Evolutionary conservation across 768 basidiomycete genomes (phyloP), one percentile per base, ranked within the genome.

Genomic region (Rhodocollybia butyracea): DNA sequence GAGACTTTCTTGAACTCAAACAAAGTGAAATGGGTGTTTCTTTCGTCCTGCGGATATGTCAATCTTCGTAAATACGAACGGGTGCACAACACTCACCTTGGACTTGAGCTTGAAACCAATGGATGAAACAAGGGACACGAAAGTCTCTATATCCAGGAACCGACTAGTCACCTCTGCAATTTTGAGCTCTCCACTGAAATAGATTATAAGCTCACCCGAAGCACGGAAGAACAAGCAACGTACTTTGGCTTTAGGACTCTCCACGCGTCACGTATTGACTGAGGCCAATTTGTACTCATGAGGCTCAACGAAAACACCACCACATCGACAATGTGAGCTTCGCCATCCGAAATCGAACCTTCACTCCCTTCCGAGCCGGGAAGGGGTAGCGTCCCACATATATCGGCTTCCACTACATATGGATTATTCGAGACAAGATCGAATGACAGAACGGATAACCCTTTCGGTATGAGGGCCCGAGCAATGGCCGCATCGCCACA

Each of bases 251-350:
- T 89, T 36, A 98, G 75, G 38, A 98, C 82, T 60, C 97, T 78
- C 84, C 91, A 91, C 7, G 91, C 89, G 68, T 99, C 95, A 26
- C 88, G 79, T 26, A 98, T 79, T 63, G 92, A 92, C 42, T 78
- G 79, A n/a, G 91, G 81, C 97, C 97, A 99, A 66, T 99, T 98
- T 15, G 86, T 89, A 30, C 91, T 90, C 97, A 99, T 99, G 59
- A 99, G 76, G 64, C 95, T 98, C 60, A 99, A 78, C 22, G 95
- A 91, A 67, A 94, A 98, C 22, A 98, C 87, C 6, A 85, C 94
- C 5, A 93, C 86, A 66, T 99, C 95, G 2, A 94, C 91, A 2
- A 98, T 69, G 59, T 91, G 87, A 0, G 84, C 92, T 50, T 81
- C 78, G 27, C 81, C 84, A 32, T 74, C 69, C 4, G 71, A 70